Conservation (phyloP, 2,329 filamentous ascomycete genomes). For the Aspergillus pseudoviridinutans region DNA sequence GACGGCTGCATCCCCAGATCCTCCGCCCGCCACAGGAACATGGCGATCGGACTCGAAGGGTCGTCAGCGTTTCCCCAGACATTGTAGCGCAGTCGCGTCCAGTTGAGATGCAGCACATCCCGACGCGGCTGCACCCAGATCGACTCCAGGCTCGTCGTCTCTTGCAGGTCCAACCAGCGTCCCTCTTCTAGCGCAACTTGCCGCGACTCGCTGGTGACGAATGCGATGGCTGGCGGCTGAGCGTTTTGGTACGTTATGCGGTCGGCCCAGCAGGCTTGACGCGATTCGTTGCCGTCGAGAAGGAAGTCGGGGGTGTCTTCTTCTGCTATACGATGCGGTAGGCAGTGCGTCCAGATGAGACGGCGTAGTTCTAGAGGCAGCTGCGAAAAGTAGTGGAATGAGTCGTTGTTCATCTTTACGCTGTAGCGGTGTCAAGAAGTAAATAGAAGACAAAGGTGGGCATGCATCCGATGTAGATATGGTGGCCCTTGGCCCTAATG, state of each 20-base stretch:
- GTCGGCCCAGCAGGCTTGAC: slow-evolving; percentile 1
- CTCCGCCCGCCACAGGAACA: too few species aligned
- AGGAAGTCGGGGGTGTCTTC: not conserved
- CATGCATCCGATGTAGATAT: too few species aligned
- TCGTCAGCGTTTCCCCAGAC: too few species aligned
- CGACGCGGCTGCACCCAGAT: not conserved
- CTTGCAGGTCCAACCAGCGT: not conserved
- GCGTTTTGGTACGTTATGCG: not conserved
- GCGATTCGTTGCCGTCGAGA: not conserved
- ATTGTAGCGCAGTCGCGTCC: not conserved
- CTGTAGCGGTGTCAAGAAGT: too few species aligned
- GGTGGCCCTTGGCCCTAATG: too few species aligned
- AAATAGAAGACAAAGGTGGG: too few species aligned
- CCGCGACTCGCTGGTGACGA: not conserved
- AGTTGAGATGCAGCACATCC: slow-evolving; percentile 1
- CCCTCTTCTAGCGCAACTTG: not conserved
- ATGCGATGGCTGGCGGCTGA: not conserved
- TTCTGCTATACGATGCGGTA: slow-evolving; percentile 6
- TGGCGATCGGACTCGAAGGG: too few species aligned
- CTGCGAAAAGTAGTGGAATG: slow-evolving; percentile 2
- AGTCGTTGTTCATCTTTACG: too few species aligned
- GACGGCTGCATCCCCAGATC: too few species aligned
- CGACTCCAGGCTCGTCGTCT: not conserved
- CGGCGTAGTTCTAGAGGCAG: slow-evolving; percentile 6
- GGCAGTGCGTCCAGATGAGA: slow-evolving; percentile 7